These are phyloP conservation scores for Penicillium bovifimosum DNA, from an alignment of 495 filamentous ascomycete species.

Conservation along the genomic window DNA sequence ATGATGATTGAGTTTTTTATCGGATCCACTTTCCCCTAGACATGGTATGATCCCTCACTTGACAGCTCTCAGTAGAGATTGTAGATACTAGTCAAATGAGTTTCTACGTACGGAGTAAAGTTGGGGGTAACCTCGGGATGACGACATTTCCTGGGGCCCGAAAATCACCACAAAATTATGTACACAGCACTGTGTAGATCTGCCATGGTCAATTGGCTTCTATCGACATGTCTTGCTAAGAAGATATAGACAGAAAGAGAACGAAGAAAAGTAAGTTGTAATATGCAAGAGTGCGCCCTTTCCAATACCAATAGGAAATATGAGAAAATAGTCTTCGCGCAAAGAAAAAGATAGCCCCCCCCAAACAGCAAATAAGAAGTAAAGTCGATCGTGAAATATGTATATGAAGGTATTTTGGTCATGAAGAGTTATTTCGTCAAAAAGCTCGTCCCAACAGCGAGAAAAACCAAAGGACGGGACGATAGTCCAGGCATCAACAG, in stretches of 20 bases:
- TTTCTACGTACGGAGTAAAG: too few relatives aligned
- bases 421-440: slow-evolving; percentile 34
- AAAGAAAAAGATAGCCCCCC: slow-evolving; percentile 2
- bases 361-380: background rate
- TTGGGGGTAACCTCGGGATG: slow-evolving; percentile 14
- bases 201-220: background rate
- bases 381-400: slow-evolving; percentile 18
- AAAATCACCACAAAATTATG: background rate
- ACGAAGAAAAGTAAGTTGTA: background rate
- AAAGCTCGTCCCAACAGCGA: slow-evolving; percentile 1
- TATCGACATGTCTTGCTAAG: background rate
- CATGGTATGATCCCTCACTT: background rate
- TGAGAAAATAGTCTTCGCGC: slow-evolving; percentile 3
- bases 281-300: background rate
- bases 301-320: background rate
- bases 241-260: background rate
- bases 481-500: slow-evolving; percentile 32
- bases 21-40: too few relatives aligned
- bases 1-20: too few relatives aligned
- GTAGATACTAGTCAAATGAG: background rate
- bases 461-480: slow-evolving; percentile 9
- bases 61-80: background rate
- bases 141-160: slow-evolving; percentile 14
- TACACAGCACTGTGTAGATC: too few relatives aligned
- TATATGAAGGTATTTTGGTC: slow-evolving; percentile 19